Evolutionary conservation across 2,329 filamentous ascomycete species (phyloP).

Genomic region (Lachnellula cervina): DNA sequence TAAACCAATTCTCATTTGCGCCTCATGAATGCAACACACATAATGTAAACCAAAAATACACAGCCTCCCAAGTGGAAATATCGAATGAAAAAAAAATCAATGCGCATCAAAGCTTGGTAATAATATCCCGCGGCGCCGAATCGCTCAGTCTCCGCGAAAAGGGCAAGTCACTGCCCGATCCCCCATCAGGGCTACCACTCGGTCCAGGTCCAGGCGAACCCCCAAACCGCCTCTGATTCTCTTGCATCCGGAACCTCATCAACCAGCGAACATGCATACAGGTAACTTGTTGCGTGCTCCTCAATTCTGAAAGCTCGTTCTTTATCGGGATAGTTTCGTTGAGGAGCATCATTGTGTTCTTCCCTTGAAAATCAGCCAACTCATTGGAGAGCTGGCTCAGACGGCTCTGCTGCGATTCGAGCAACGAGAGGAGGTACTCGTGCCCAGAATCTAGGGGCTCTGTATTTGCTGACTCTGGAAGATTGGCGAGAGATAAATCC

Average conservation of each 20-base stretch:
- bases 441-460: conserved; percentile 35
- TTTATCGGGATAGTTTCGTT: conserved; percentile 58
- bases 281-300: conserved; percentile 30
- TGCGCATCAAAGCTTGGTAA: conserved; percentile 20
- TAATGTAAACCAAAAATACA: neutral
- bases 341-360: conserved; percentile 56
- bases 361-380: conserved; percentile 53
- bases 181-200: conserved; percentile 15
- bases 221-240: conserved; percentile 23
- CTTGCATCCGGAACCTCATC: conserved; percentile 30
- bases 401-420: conserved; percentile 49
- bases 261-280: conserved; percentile 34
- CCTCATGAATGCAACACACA: neutral
- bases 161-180: conserved; percentile 9
- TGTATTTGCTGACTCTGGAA: conserved; percentile 19
- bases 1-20: neutral
- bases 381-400: conserved; percentile 54
- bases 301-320: conserved; percentile 54
- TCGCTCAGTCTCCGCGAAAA: conserved; percentile 20
- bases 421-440: conserved; percentile 41
- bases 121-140: conserved; percentile 19
- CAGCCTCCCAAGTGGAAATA: neutral
- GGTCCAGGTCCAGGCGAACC: conserved; percentile 11
- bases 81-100: neutral
- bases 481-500: conserved; percentile 24